Conservation (phyloP, 345 rosid genomes). For the Cardamine chenopodiifolia region DNA sequence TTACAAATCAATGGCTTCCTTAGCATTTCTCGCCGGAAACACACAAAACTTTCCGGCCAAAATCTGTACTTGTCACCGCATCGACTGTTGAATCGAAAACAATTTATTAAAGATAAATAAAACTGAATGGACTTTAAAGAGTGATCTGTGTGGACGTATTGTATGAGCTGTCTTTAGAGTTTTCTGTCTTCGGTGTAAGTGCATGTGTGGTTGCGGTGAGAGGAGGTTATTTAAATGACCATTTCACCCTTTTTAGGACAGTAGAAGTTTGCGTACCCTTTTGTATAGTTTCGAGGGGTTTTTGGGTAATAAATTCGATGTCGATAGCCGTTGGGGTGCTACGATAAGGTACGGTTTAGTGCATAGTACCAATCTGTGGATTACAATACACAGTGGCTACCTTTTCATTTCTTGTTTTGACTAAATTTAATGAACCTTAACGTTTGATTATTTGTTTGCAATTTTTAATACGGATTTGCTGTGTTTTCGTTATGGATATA, state of each 20-base stretch:
- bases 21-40: constrained; percentile 30
- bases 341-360: constrained; percentile 22
- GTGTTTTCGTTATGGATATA: constrained; percentile 5
- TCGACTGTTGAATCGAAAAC: constrained; percentile 4
- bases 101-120: constrained; percentile 1
- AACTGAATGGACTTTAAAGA: neutral
- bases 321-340: constrained; percentile 21
- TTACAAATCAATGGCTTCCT: neutral
- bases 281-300: constrained; percentile 8
- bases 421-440: constrained; percentile 13
- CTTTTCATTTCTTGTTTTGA: neutral
- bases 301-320: neutral
- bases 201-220: constrained; percentile 35
- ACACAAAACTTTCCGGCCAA: constrained; percentile 1
- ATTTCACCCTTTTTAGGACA: neutral
- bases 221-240: neutral
- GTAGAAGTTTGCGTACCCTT: neutral
- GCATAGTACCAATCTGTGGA: constrained; percentile 1
- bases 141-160: constrained; percentile 20
- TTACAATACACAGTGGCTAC: neutral
- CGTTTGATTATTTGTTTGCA: neutral
- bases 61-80: neutral
- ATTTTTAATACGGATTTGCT: neutral
- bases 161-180: constrained; percentile 45
- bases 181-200: constrained; percentile 29